phyloP scores from a whole-genome alignment of 345 rosid species.

The Salix udensis region DNA sequence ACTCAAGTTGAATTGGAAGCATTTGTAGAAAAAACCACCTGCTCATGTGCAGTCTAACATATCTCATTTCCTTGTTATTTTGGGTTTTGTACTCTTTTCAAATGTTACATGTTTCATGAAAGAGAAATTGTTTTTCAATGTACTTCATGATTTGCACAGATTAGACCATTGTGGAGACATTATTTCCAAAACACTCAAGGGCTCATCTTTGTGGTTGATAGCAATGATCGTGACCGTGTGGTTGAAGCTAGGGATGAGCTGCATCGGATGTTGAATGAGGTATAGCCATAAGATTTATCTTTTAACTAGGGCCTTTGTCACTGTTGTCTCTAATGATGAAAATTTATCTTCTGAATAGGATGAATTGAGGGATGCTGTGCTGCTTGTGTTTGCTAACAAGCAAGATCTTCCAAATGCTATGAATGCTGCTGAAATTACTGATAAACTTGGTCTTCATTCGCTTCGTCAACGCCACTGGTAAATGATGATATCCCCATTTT shows the following conservation, averaged over 20 bases:
- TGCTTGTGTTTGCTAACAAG: conserved; percentile 20
- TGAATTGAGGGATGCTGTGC: conserved; percentile 20
- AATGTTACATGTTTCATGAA: background rate
- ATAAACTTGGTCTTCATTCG: conserved; percentile 10
- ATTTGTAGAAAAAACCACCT: background rate
- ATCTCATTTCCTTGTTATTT: background rate
- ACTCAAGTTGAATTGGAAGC: background rate
- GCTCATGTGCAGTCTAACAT: background rate
- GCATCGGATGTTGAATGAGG: conserved; percentile 24
- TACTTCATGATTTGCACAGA: background rate
- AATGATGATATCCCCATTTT: background rate
- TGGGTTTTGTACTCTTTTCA: background rate
- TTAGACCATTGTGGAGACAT: conserved; percentile 24
- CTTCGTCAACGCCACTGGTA: conserved; percentile 24
- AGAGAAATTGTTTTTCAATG: background rate
- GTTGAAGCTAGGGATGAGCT: conserved; percentile 21
- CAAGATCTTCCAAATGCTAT: conserved; percentile 26
- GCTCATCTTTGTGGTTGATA: conserved; percentile 21
- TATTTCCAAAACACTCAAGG: conserved; percentile 25
- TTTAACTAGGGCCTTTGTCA: background rate
- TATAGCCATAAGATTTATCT: background rate
- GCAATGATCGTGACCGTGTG: conserved; percentile 20
- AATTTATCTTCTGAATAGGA: background rate
- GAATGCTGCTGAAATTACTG: conserved; percentile 21
- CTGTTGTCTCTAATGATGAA: background rate